Evolutionary conservation across 768 basidiomycete species (phyloP).

Genomic region (Tephrocybe sp.): DNA sequence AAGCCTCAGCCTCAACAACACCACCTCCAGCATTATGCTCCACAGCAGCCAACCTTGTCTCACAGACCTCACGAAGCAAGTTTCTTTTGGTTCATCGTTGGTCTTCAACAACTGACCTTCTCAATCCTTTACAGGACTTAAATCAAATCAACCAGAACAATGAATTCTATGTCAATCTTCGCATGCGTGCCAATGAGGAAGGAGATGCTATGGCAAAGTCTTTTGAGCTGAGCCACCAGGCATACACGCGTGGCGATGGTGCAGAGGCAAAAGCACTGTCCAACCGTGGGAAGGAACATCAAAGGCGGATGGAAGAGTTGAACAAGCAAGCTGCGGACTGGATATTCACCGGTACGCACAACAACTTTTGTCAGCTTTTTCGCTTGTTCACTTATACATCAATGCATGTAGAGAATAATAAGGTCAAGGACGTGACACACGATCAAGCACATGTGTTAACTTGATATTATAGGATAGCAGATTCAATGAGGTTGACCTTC

Average conservation of each 20-base stretch:
- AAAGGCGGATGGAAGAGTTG: conserved; percentile 70
- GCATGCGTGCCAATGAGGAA: conserved; percentile 73
- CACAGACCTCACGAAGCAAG: conserved; percentile 7
- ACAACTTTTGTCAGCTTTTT: conserved; percentile 2
- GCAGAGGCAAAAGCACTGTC: conserved; percentile 81
- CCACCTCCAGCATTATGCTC: conserved; percentile 13
- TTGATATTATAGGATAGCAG: conserved; percentile 52
- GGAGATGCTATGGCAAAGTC: conserved; percentile 74
- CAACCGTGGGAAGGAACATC: conserved; percentile 75
- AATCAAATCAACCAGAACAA: conserved; percentile 68
- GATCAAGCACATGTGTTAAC: not conserved
- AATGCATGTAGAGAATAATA: conserved; percentile 74
- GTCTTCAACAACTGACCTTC: not conserved
- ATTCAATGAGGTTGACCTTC: conserved; percentile 80
- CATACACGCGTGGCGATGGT: conserved; percentile 71
- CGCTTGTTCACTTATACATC: conserved; percentile 7
- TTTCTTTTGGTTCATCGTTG: not conserved
- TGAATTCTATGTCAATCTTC: conserved; percentile 63
- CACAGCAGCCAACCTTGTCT: conserved; percentile 11
- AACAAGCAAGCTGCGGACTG: conserved; percentile 83
- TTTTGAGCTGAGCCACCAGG: conserved; percentile 72
- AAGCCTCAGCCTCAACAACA: not conserved
- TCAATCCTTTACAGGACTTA: conserved; percentile 36
- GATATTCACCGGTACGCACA: conserved; percentile 72
- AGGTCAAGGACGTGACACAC: conserved; percentile 36